phyloP scores from a whole-genome alignment of 192 early-diverging fungal species.

The Helicostylum pulchrum region DNA sequence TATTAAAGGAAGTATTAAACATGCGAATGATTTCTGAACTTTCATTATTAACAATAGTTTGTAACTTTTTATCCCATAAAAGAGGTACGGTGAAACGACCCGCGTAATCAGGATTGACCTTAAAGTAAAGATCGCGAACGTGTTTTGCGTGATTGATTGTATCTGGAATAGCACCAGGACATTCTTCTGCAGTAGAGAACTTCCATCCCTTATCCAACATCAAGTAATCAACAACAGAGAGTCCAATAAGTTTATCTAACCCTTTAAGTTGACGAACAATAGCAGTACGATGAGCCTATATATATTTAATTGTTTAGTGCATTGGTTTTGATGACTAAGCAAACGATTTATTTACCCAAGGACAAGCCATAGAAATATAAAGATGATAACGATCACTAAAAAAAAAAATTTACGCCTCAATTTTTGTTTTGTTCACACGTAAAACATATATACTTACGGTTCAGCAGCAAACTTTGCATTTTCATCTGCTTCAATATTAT shows the following conservation, averaged over 20 bases:
- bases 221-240: conserved; percentile 85
- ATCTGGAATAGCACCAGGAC: conserved; percentile 76
- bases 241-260: conserved; percentile 74
- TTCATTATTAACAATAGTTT: conserved; percentile 97
- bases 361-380: conserved; percentile 66
- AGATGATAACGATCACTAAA: conserved; percentile 73
- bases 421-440: background rate
- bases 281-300: conserved; percentile 84
- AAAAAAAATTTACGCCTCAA: background rate
- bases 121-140: conserved; percentile 88
- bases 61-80: conserved; percentile 92
- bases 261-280: conserved; percentile 91
- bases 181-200: conserved; percentile 67
- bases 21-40: conserved; percentile 94
- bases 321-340: conserved; percentile 6
- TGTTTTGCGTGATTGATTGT: conserved; percentile 69
- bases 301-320: conserved; percentile 18
- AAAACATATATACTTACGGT: conserved; percentile 39
- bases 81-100: conserved; percentile 88
- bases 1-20: conserved; percentile 88
- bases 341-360: conserved; percentile 42
- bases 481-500: conserved; percentile 49
- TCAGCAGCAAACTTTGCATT: conserved; percentile 71
- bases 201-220: conserved; percentile 82
- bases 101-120: conserved; percentile 58